Evolutionary conservation across 148 eudicot genomes (phyloP), one percentile per base, ranked within the genome.

Genomic region (Rhododendron vialii): DNA sequence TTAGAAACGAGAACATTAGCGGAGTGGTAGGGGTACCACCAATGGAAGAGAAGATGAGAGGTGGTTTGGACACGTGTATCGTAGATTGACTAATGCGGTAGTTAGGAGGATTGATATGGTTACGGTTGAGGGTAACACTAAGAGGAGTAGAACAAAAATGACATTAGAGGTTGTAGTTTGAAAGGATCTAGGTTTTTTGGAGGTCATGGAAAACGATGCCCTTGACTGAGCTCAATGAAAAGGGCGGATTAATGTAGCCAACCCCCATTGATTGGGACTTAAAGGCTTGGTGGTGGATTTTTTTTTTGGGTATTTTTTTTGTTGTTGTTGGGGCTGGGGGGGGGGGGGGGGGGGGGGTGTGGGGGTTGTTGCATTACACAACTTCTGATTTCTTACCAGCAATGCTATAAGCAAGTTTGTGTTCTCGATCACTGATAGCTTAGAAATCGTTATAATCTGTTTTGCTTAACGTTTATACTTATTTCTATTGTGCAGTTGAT

Each of bases 401-500:
- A 48, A n/a, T 30, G 13, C 55, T n/a, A 80, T 13, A 15, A 78
- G 74, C 20, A 47, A 47, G 48, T 71, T 75, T 86, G 71, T 80
- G 61, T 78, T 6, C 10, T 74, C n/a, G 24, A 69, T 82, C 84
- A 4, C 15, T 18, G 26, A 22, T 38, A 61, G 47, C 47, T 51
- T 80, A 57, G 28, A n/a, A 15, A 17, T 36, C 10, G 10, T 38
- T 1, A 3, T 24, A 1, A 73, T 63, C 38, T 30, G 84, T 82
- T 33, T 22, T 6, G 82, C 30, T 55, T 51, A 22, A 77, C 76
- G 45, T 84, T 28, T 73, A 22, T 15, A 48, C 0, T 61, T 73
- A 18, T 28, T 80, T 84, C 10, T 55, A 57, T 81, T 73, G 22
- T 41, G 84, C 88, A 97, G 99, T 97, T 93, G 98, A 91, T 61